Conservation (phyloP, 1,284 basidiomycete species). For the Moniliophthora roreri region DNA sequence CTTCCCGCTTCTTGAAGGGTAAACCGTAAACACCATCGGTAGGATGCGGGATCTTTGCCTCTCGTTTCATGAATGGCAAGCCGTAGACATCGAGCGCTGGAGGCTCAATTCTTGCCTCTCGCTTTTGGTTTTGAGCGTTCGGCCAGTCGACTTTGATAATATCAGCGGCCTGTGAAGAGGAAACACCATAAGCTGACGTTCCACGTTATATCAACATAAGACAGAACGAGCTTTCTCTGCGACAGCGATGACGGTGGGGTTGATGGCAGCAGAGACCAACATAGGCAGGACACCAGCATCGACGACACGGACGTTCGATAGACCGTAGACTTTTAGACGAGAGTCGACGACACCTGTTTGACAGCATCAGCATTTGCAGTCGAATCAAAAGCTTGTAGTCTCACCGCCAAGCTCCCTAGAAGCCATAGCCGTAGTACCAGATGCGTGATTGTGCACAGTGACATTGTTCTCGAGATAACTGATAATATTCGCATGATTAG, state of each 20-base stretch:
- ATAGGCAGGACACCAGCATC: constrained; percentile 28
- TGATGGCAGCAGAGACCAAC: constrained; percentile 17
- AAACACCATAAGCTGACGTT: too few species aligned
- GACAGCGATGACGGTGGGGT: constrained; percentile 23
- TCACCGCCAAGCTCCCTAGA: constrained; percentile 24
- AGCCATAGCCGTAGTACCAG: constrained; percentile 28
- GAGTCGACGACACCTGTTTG: constrained; percentile 31
- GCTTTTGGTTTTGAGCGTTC: not conserved
- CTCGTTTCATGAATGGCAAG: too few species aligned
- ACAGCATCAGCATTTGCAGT: not conserved
- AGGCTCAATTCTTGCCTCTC: not conserved
- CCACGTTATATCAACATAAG: not conserved
- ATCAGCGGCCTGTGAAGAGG: constrained; percentile 3
- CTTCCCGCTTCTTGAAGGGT: too few species aligned
- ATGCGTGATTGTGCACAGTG: constrained; percentile 8
- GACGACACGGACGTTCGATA: constrained; percentile 31
- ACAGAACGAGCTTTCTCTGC: constrained; percentile 23
- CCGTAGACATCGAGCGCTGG: too few species aligned
- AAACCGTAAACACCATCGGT: too few species aligned
- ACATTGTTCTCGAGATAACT: not conserved
- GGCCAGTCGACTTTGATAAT: not conserved
- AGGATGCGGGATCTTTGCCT: too few species aligned
- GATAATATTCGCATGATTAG: not conserved
- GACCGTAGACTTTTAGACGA: constrained; percentile 30
- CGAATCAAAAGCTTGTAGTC: not conserved